Conservation (phyloP, 2,329 filamentous ascomycete genomes). For the Beauveria rudraprayagi region DNA sequence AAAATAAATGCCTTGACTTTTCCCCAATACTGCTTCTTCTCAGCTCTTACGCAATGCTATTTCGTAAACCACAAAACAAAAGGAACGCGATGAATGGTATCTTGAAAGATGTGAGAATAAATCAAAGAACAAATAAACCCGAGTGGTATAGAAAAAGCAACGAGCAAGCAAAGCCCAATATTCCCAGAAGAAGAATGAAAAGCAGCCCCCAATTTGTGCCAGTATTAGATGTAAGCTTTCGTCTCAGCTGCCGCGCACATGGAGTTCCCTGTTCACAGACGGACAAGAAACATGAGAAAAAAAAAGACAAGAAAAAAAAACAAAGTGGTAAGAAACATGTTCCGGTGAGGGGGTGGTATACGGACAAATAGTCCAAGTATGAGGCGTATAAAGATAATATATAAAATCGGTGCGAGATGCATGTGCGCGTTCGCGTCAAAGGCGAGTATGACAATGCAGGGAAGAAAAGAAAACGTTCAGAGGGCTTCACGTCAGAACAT, state of each 20-base stretch:
- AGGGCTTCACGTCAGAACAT: background rate
- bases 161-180: background rate
- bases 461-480: background rate
- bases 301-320: background rate
- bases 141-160: constrained; percentile 7
- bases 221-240: constrained; percentile 16
- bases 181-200: background rate
- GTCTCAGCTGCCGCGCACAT: constrained; percentile 6
- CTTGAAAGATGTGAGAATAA: background rate
- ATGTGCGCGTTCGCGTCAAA: background rate
- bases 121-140: background rate
- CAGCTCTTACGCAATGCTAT: background rate
- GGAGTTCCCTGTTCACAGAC: background rate
- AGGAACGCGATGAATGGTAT: background rate
- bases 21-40: background rate
- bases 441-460: constrained; percentile 1
- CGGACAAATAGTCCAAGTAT: background rate
- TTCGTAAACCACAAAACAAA: too few relatives aligned
- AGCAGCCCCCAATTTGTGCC: background rate
- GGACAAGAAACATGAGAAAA: background rate
- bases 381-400: constrained; percentile 1
- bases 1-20: background rate
- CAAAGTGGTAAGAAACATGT: background rate
- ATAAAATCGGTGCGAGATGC: background rate
- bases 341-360: background rate